These are phyloP conservation scores for Peziza echinospora DNA, from an alignment of 495 filamentous ascomycete genomes.

Conservation along the genomic window DNA sequence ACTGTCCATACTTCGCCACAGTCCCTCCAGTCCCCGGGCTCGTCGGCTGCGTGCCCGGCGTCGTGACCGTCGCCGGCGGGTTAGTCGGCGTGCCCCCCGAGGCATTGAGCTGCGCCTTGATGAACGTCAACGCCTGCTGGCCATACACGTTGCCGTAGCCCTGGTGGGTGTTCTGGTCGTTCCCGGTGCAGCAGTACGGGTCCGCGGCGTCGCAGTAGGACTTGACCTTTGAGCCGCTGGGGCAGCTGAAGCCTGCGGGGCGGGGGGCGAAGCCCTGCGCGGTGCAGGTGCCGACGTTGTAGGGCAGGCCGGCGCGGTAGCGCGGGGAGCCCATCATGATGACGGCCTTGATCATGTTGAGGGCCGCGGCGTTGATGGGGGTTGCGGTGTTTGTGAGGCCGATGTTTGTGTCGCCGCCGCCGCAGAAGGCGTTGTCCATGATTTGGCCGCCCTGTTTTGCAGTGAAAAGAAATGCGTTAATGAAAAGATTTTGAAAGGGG, in stretches of 20 bases:
- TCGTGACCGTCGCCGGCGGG: not conserved
- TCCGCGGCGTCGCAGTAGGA: conserved; percentile 41
- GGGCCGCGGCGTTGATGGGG: conserved; percentile 24
- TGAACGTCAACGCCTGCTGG: conserved; percentile 32
- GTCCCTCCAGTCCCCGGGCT: not conserved
- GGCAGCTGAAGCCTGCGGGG: conserved; percentile 33
- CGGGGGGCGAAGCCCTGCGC: conserved; percentile 36
- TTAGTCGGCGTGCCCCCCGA: not conserved
- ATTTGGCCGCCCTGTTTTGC: conserved; percentile 43
- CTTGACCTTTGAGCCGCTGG: conserved; percentile 31
- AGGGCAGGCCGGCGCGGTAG: conserved; percentile 30
- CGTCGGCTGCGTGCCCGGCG: not conserved
- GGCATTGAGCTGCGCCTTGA: conserved; percentile 27
- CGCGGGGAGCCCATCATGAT: conserved; percentile 44
- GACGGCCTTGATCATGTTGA: conserved; percentile 34
- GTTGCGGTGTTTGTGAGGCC: conserved; percentile 29
- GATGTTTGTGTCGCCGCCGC: conserved; percentile 33
- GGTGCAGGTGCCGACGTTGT: conserved; percentile 38
- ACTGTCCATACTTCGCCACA: not conserved
- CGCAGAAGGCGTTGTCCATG: conserved; percentile 41
- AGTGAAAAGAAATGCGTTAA: too few species aligned
- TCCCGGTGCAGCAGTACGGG: conserved; percentile 44
- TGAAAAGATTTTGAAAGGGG: not conserved
- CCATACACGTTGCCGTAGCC: conserved; percentile 38
- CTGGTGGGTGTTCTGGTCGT: conserved; percentile 32